These are phyloP conservation scores for Tolypocladium ophioglossoides DNA, from an alignment of 2,329 filamentous ascomycete genomes.

Conservation along the genomic window DNA sequence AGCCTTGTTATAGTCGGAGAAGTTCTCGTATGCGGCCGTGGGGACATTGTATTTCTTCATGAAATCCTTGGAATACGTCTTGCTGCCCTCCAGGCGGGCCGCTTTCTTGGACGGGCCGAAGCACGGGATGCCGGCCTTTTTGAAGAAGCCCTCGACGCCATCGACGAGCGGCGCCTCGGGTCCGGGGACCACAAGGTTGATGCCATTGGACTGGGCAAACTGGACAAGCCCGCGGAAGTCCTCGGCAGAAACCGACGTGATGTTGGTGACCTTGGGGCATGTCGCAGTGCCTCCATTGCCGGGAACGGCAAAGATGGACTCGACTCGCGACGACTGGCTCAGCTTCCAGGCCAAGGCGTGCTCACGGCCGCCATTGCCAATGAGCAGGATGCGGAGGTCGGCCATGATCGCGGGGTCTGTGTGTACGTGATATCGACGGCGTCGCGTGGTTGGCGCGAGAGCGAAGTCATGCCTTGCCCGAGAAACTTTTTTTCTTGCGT, in stretches of 20 bases:
- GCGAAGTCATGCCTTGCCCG: not conserved
- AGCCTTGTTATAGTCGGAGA: conserved; percentile 65
- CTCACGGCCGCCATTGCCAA: conserved; percentile 90
- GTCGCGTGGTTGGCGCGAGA: not conserved
- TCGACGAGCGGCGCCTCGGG: conserved; percentile 91
- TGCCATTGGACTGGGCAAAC: conserved; percentile 59
- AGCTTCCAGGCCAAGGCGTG: conserved; percentile 94
- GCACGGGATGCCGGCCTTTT: conserved; percentile 59
- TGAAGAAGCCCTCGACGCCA: conserved; percentile 79
- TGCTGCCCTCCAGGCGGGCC: conserved; percentile 88
- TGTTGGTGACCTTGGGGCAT: conserved; percentile 63
- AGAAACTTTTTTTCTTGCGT: not conserved
- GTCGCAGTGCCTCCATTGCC: conserved; percentile 82
- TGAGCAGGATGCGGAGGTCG: conserved; percentile 62
- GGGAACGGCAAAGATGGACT: conserved; percentile 59
- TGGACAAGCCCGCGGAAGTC: conserved; percentile 69
- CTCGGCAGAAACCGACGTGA: conserved; percentile 55
- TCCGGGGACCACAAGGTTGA: conserved; percentile 82
- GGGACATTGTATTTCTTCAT: conserved; percentile 88
- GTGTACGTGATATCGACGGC: not conserved
- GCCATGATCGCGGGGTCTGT: conserved; percentile 12
- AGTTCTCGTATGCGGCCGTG: conserved; percentile 85
- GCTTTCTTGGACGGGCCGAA: conserved; percentile 82
- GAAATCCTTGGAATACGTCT: conserved; percentile 96
- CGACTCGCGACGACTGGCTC: conserved; percentile 67